These are phyloP conservation scores for Pseudogymnoascus destructans DNA, from an alignment of 2,329 filamentous ascomycete genomes.

Conservation along the genomic window DNA sequence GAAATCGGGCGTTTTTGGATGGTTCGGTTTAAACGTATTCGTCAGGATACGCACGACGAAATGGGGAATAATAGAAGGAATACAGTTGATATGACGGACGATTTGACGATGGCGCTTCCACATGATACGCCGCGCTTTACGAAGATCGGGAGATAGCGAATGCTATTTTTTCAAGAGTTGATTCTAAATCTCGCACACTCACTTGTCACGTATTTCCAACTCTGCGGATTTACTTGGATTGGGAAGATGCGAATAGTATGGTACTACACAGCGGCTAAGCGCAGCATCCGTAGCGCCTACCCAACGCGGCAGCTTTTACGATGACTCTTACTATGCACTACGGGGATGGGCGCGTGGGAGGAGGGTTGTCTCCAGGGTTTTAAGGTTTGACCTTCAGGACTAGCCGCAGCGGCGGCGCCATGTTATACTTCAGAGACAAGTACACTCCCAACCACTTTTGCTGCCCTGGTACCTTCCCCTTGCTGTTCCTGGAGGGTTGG, in stretches of 20 bases:
- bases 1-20: neutral
- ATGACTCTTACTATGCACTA: neutral
- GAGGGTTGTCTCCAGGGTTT: neutral
- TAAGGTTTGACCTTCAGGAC: neutral
- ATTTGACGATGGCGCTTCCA: slow-evolving; percentile 1
- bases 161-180: neutral
- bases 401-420: neutral
- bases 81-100: neutral
- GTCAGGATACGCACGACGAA: neutral
- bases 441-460: neutral
- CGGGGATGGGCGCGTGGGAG: neutral
- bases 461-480: neutral
- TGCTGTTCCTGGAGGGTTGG: neutral
- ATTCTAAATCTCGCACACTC: neutral
- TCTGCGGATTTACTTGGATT: neutral
- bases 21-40: neutral
- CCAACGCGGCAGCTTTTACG: neutral
- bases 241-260: neutral
- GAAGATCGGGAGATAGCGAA: neutral
- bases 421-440: neutral
- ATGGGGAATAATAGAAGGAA: neutral
- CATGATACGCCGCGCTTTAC: neutral
- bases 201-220: neutral
- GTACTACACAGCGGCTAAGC: neutral
- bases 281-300: neutral